These are phyloP conservation scores for Ophiostoma himal-ulmi DNA, from an alignment of 2,329 filamentous ascomycete genomes.

Conservation along the genomic window DNA sequence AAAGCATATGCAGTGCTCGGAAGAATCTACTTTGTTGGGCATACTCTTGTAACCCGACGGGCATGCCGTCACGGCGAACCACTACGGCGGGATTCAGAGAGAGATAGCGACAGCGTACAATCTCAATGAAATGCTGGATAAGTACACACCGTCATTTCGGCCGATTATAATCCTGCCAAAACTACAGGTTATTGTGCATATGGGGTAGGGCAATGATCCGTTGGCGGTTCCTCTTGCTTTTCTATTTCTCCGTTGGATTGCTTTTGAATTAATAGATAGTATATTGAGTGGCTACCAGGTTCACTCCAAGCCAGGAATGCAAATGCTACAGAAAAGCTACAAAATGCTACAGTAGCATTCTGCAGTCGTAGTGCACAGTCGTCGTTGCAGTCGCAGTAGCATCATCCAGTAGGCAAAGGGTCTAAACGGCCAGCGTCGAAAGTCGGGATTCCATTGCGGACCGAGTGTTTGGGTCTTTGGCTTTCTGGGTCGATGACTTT, in stretches of 20 bases:
- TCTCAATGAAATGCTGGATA: not conserved
- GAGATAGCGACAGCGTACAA: not conserved
- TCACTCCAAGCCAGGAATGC: not conserved
- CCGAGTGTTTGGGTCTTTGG: not conserved
- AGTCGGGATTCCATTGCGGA: not conserved
- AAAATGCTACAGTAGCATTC: not conserved
- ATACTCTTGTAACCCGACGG: not conserved
- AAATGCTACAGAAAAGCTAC: not conserved
- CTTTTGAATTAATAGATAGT: not conserved
- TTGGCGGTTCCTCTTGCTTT: not conserved
- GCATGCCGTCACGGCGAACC: not conserved
- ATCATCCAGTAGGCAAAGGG: not conserved
- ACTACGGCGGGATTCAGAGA: not conserved
- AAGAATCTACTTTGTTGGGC: not conserved
- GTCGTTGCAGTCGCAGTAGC: not conserved
- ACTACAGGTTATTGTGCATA: not conserved
- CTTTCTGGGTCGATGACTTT: too few species aligned
- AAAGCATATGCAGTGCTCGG: too few species aligned
- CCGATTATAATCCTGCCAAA: not conserved
- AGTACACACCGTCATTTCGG: slow-evolving; percentile 1
- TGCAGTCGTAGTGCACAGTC: not conserved
- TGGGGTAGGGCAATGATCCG: not conserved
- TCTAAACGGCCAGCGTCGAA: not conserved
- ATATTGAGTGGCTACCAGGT: not conserved
- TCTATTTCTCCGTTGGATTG: not conserved